Conservation (phyloP, 2,329 filamentous ascomycete species). For the Pseudonectria buxi region DNA sequence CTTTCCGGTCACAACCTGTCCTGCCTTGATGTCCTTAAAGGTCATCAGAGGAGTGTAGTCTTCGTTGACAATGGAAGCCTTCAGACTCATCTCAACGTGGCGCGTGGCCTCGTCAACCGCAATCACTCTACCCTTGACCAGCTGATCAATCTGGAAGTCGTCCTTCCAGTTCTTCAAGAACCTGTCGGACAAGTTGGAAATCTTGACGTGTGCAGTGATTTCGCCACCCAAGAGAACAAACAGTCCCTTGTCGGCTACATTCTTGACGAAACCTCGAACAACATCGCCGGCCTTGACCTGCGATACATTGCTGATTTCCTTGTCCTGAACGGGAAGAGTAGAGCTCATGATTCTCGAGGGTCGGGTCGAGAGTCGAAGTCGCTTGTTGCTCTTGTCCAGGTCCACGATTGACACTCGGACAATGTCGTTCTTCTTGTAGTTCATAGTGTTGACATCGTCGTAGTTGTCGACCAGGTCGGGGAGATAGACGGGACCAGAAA, state of each 20-base stretch:
- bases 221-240: constrained; percentile 79
- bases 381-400: constrained; percentile 79
- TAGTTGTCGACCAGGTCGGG: constrained; percentile 85
- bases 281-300: constrained; percentile 72
- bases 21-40: constrained; percentile 69
- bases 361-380: constrained; percentile 70
- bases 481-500: constrained; percentile 75
- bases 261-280: constrained; percentile 86
- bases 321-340: constrained; percentile 70
- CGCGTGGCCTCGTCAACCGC: constrained; percentile 60
- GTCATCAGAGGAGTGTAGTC: constrained; percentile 68
- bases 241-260: constrained; percentile 80
- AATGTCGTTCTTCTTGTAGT: constrained; percentile 77
- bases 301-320: constrained; percentile 64
- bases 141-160: constrained; percentile 77
- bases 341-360: constrained; percentile 88
- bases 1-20: constrained; percentile 80
- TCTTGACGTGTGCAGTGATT: constrained; percentile 74
- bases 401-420: constrained; percentile 79
- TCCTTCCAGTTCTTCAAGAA: constrained; percentile 96
- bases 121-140: constrained; percentile 81
- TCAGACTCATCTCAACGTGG: constrained; percentile 80
- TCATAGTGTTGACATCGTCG: constrained; percentile 66
- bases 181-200: constrained; percentile 81
- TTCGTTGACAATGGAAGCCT: constrained; percentile 74